phyloP scores from a whole-genome alignment of 257 asterid species.

The Penstemon barbatus region DNA sequence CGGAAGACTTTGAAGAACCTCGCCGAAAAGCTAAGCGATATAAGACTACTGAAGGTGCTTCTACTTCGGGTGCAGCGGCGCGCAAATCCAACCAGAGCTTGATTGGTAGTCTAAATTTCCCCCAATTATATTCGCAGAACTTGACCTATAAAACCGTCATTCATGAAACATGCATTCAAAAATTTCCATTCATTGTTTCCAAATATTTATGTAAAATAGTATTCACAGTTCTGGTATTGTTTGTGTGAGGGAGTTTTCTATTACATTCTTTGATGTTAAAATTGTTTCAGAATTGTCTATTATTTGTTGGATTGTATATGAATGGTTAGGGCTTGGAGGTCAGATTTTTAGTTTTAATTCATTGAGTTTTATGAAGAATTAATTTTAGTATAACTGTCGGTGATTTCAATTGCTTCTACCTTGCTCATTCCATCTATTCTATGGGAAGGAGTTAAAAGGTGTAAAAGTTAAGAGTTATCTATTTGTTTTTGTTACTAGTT shows the following conservation, averaged over 20 bases:
- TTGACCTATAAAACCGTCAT: neutral
- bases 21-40: constrained; percentile 61
- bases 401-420: constrained; percentile 11
- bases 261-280: neutral
- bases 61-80: constrained; percentile 53
- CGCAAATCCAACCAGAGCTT: constrained; percentile 47
- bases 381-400: constrained; percentile 1
- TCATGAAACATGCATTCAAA: neutral
- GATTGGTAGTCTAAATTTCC: constrained; percentile 51
- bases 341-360: neutral
- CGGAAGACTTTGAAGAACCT: constrained; percentile 72
- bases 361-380: neutral
- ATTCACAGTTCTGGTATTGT: neutral
- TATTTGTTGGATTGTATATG: constrained; percentile 6
- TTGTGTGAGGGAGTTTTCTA: neutral
- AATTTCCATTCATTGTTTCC: no score
- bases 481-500: constrained; percentile 10
- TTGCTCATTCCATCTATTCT: constrained; percentile 5
- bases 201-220: no score
- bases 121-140: neutral
- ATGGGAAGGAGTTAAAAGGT: constrained; percentile 1
- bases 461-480: constrained; percentile 5
- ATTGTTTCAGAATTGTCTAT: neutral
- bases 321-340: constrained; percentile 7
- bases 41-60: constrained; percentile 58